Evolutionary conservation across 192 early-diverging fungal genomes (phyloP), one percentile per base, ranked within the genome.

Genomic region (Backusella circina): DNA sequence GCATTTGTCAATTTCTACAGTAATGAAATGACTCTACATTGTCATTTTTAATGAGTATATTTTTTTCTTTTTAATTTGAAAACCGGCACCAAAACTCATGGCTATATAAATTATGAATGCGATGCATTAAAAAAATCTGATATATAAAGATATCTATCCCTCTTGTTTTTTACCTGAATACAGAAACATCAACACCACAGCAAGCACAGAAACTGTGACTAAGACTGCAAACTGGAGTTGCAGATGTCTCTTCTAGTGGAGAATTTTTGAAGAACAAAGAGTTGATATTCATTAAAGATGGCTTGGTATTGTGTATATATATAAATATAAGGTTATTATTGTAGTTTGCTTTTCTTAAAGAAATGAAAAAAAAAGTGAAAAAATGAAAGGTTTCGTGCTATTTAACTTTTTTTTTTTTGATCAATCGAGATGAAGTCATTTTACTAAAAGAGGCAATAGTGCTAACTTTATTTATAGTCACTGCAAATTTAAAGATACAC

Each of bases 81-180:
- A 57, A 54, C 26, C 71, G 50, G 37, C 71, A 73, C 71, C 71
- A 73, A 18, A 73, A 73, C 28, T 73, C 71, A 73, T 73, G 71
- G 1, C 71, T 73, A 61, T 15, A 28, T 28, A 73, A 54, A 54
- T 31, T 18, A 30, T 8, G 5, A 13, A 36, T 5, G 41, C 32
- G 8, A 36, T 35, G n/a, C 12, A 4, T 21, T 26, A 41, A 47
- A 18, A 28, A 15, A 28, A 32, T 7, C 2, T 0, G 8, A 30
- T 50, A 32, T n/a, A n/a, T 33, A 67, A 30, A 30, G 0, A 12
- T 9, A 35, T 21, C 16, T 10, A 23, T 21, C 16, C 16, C 5
- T n/a, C 6, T 47, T 47, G 1, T 47, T 47, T n/a, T 36, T 54
- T 73, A 73, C 71, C 54, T 73, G 35, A 73, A 73, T 1, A 30